phyloP scores from a whole-genome alignment of 345 rosid species.

The Nasturtium officinale region DNA sequence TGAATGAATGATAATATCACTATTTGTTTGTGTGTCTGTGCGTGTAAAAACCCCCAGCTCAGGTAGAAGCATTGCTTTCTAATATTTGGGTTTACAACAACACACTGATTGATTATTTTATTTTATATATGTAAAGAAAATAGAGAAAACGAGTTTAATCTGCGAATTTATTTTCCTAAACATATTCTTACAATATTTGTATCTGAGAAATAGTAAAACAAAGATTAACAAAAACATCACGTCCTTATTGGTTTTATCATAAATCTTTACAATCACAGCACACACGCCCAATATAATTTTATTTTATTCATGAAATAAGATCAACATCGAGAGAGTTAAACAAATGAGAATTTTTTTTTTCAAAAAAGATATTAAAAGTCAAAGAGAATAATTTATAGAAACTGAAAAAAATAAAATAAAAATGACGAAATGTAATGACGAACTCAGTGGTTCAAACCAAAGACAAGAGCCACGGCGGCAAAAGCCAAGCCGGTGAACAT shows the following conservation, averaged over 20 bases:
- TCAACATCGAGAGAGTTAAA: slow-evolving; percentile 6
- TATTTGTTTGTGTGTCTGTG: slow-evolving; percentile 15
- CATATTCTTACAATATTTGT: background rate
- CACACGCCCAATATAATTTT: background rate
- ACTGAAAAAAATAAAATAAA: slow-evolving; percentile 10
- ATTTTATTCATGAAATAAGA: slow-evolving; percentile 21
- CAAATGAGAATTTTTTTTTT: background rate
- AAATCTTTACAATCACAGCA: background rate
- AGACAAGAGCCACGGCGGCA: slow-evolving; percentile 38
- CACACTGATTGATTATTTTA: slow-evolving; percentile 6
- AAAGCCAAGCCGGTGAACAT: slow-evolving; percentile 39
- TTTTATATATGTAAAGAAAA: slow-evolving; percentile 33
- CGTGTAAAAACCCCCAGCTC: slow-evolving; percentile 26
- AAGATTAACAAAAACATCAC: background rate
- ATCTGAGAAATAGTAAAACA: too few relatives aligned
- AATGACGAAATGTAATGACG: slow-evolving; percentile 1
- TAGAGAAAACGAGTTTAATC: slow-evolving; percentile 23
- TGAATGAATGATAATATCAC: background rate
- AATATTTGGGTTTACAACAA: slow-evolving; percentile 19
- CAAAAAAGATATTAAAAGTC: slow-evolving; percentile 14
- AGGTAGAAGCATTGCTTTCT: slow-evolving; percentile 32
- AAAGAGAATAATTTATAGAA: slow-evolving; percentile 24
- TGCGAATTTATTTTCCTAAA: background rate
- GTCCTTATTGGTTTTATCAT: background rate
- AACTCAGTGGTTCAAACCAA: slow-evolving; percentile 39